Base-by-base conservation (phyloP, 371 early-diverging fungal genomes). In the Conidiobolus incongruus region DNA sequence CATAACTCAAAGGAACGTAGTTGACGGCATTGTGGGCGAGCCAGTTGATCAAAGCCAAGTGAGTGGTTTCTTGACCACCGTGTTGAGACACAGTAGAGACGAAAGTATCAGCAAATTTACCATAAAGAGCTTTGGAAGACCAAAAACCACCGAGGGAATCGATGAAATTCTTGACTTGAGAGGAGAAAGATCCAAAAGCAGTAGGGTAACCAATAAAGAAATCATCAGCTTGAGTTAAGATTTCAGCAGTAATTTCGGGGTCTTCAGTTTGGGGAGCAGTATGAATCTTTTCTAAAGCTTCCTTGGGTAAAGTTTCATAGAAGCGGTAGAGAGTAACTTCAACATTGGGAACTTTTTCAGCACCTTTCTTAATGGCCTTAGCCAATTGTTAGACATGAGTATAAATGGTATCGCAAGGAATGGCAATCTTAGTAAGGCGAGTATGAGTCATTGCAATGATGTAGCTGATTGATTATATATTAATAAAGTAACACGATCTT, bases 41-140 rank as follows among this genome's bases (percentile, higher is more conserved):
- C 46, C 66, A 70, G 10, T 77, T 62, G 24, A 88, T 39, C 30
- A 75, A 61, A 16, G 73, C 66, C 15, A 67, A 53, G 3, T 74
- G 74, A 1, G 84, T 81, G 4, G 79, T 72, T 52, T 86, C 87
- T 49, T 78, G 77, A 5, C 86, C 86, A 38, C 82, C 83, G 46
- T 70, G 69, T 52, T 75, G 77, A 36, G 71, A 58, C 11, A 62
- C 74, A 4, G 85, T 74, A 24, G 75, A 71, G 35, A 71, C 72
- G 55, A 88, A 87, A 40, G 66, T 55, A 10, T 70, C 82, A 11
- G 62, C 81, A 44, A 68, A 66, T 55, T 83, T 86, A 15, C 75
- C 77, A 17, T 58, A 53, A 28, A 84, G 54, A 0, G 72, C 66
- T 10, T 70, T 70, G 19, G 48, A 51, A 15, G 64, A 60, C 82